Percentiles rank a stretch among this genome's conserved stretches.
phyloP scores from a whole-genome alignment of 2,329 filamentous ascomycete genomes.

The Diplodia intermedia region DNA sequence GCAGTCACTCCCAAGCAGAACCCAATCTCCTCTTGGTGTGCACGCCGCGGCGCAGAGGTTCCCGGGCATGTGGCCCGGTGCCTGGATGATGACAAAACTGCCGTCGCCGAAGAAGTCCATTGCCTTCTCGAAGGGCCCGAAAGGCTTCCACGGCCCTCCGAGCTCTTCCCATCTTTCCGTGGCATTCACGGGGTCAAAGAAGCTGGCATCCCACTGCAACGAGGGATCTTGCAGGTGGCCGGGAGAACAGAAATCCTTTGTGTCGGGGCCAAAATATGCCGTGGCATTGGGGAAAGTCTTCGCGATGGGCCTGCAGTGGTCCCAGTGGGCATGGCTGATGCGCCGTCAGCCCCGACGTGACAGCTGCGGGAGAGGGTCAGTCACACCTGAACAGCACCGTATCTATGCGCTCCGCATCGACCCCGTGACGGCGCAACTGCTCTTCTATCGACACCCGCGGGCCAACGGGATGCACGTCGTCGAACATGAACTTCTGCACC shows the following conservation, averaged over 20 bases:
- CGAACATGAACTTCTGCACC: slow-evolving; percentile 44
- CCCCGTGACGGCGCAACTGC: slow-evolving; percentile 40
- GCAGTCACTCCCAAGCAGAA: slow-evolving; percentile 45
- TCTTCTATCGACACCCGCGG: slow-evolving; percentile 41
- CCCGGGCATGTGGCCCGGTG: slow-evolving; percentile 48
- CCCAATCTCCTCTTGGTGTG: slow-evolving; percentile 41
- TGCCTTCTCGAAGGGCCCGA: slow-evolving; percentile 47
- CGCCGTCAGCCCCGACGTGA: slow-evolving; percentile 1
- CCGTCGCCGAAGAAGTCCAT: slow-evolving; percentile 50
- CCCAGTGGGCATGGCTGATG: slow-evolving; percentile 45
- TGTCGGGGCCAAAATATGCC: slow-evolving; percentile 44
- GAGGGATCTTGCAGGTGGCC: slow-evolving; percentile 41
- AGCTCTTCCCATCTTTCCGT: slow-evolving; percentile 43
- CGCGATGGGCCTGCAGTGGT: slow-evolving; percentile 43
- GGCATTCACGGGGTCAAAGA: slow-evolving; percentile 42
- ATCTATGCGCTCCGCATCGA: neutral
- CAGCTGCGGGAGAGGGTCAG: no score
- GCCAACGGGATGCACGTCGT: slow-evolving; percentile 40
- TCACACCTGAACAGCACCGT: slow-evolving; percentile 1
- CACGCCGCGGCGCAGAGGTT: slow-evolving; percentile 48
- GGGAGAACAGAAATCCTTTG: slow-evolving; percentile 41
- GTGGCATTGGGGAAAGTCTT: slow-evolving; percentile 42
- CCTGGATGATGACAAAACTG: slow-evolving; percentile 49
- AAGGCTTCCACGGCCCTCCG: slow-evolving; percentile 41
- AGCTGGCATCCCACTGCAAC: slow-evolving; percentile 45